Base-by-base conservation (phyloP, 306 rosid species). In the Cajanus cajan region DNA sequence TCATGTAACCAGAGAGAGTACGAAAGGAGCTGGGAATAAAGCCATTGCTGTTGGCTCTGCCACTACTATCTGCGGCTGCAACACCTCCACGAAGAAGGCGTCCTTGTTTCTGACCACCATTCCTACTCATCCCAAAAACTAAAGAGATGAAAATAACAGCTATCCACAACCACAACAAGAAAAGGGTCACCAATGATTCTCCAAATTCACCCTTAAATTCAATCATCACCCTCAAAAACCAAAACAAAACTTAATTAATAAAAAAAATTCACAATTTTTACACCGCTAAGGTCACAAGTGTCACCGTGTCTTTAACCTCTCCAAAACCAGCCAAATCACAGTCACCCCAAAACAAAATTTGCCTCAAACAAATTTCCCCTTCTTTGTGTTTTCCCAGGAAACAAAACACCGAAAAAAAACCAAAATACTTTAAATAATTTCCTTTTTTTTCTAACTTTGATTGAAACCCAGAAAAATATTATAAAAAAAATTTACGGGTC, bases 21-120 rank as follows among this genome's bases (percentile, higher is more conserved):
- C 92, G 94, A 71, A 93, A 86, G 4, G 96, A 86, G 82, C 72
- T 85, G 10, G 97, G 93, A 82, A 93, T 76, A 45, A 90, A 88
- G 55, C 89, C 90, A 31, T 84, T 73, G 67, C 13, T 37, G 21
- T 72, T 88, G 39, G 86, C 61, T 85, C 85, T 86, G 21, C 81
- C 90, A 81, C 0, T 85, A 81, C 45, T 25, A 4, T 5, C 41
- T 40, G 36, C 39, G 13, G 45, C 90, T 61, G 71, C 84, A n/a
- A 77, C 85, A 72, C 89, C 93, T 59, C 63, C 77, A 64, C 84
- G 16, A 25, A 25, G 70, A 74, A 74, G 78, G 68, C 24, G 88
- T 80, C 78, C 86, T 65, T 85, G 92, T 76, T 88, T 92, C 25
- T 78, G 82, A 61, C 83, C 90, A 86, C 88, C 90, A 81, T 91